Conservation (phyloP, 331 rosid genomes). For the Pyracantha coccinea region DNA sequence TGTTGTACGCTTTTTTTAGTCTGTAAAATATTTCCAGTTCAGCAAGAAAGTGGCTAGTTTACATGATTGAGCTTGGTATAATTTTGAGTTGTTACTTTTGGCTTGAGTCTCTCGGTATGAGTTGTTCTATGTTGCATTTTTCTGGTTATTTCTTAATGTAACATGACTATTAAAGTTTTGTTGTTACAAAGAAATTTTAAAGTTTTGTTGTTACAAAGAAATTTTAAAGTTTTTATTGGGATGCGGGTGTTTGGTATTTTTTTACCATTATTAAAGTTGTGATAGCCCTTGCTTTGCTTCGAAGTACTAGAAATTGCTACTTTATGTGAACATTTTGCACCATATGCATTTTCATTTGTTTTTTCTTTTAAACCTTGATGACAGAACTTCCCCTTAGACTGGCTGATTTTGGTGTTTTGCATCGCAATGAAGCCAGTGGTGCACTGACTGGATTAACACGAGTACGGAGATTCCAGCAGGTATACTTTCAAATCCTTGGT, state of each 20-base stretch:
- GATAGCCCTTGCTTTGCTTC: too few species aligned
- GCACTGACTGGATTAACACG: slow-evolving; percentile 97
- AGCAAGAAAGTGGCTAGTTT: too few species aligned
- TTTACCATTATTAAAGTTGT: too few species aligned
- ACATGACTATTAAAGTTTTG: not conserved
- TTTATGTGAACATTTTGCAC: not conserved
- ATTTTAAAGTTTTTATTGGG: too few species aligned
- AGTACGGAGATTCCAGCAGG: slow-evolving; percentile 98
- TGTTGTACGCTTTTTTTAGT: too few species aligned
- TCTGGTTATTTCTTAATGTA: not conserved
- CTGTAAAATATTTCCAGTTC: too few species aligned
- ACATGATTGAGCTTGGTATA: too few species aligned
- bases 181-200: too few species aligned
- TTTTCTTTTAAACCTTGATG: not conserved
- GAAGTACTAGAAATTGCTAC: not conserved
- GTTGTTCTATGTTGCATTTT: not conserved
- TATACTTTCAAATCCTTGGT: slow-evolving; percentile 5
- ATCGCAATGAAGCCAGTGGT: slow-evolving; percentile 98
- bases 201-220: too few species aligned
- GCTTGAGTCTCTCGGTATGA: not conserved
- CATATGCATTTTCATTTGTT: not conserved
- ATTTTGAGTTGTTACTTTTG: too few species aligned
- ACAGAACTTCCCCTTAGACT: slow-evolving; percentile 94
- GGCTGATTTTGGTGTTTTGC: slow-evolving; percentile 98
- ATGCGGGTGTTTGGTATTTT: too few species aligned